These are phyloP conservation scores for Rhodomyrtus tomentosa DNA, from an alignment of 345 rosid species.

Conservation along the genomic window DNA sequence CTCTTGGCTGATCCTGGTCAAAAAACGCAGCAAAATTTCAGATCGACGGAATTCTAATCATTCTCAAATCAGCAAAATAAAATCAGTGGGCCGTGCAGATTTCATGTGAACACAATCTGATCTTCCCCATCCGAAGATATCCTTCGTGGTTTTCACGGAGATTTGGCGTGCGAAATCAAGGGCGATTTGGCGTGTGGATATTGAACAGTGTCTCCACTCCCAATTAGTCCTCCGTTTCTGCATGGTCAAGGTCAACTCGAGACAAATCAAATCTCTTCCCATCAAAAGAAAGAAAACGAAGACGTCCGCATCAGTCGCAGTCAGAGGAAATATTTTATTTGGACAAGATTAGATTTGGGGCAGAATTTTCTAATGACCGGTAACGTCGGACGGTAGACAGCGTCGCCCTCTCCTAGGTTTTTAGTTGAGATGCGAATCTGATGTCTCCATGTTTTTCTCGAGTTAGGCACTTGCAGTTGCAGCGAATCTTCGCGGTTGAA, in stretches of 20 bases:
- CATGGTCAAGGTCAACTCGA: background rate
- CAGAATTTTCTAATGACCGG: background rate
- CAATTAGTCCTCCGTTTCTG: background rate
- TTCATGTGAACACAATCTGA: background rate
- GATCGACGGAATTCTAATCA: background rate
- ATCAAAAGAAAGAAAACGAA: background rate
- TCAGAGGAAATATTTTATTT: background rate
- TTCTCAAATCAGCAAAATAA: background rate
- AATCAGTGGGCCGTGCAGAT: background rate
- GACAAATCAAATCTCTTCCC: background rate
- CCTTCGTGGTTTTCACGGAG: background rate
- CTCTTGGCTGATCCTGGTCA: background rate
- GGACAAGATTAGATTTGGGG: background rate
- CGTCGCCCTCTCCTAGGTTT: background rate
- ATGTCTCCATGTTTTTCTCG: background rate
- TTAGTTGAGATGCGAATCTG: background rate
- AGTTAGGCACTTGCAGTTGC: background rate
- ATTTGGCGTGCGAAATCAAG: background rate
- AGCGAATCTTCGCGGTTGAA: background rate
- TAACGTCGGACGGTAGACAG: background rate
- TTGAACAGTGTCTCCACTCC: background rate
- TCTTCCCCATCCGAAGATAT: background rate
- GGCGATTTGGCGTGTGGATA: background rate
- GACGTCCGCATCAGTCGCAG: background rate
- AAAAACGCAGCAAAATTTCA: background rate